Evolutionary conservation across 306 rosid genomes (phyloP).

Genomic region (Glycine tomentella): DNA sequence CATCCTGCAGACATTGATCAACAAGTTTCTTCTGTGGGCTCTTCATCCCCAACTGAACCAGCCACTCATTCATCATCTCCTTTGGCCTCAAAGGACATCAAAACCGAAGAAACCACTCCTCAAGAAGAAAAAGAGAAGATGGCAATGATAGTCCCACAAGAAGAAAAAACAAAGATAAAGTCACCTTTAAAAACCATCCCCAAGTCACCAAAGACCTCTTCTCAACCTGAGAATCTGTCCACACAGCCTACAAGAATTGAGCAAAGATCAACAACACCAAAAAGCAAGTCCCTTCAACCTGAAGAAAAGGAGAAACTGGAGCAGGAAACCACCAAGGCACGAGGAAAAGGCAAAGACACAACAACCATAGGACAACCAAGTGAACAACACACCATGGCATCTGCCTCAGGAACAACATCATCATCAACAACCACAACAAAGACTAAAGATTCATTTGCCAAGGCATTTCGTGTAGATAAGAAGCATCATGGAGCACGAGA

Average conservation of each 20-base stretch:
- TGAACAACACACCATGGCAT: conserved; percentile 31
- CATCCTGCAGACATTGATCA: conserved; percentile 12
- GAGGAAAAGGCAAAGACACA: conserved; percentile 46
- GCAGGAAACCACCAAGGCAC: conserved; percentile 35
- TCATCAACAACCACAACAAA: conserved; percentile 1
- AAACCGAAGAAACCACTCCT: conserved; percentile 24
- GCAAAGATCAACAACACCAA: conserved; percentile 34
- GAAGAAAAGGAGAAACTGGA: conserved; percentile 51
- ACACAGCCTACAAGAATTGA: conserved; percentile 22
- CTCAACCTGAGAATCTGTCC: conserved; percentile 45
- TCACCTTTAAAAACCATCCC: conserved; percentile 41
- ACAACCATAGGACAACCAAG: conserved; percentile 11
- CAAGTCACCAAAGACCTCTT: conserved; percentile 35
- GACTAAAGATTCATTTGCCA: conserved; percentile 33
- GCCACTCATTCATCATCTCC: conserved; percentile 33
- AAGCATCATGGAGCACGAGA: conserved; percentile 31
- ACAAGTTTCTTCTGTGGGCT: background rate
- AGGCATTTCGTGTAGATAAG: conserved; percentile 32
- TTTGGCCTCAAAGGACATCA: conserved; percentile 7
- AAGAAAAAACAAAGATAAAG: conserved; percentile 43
- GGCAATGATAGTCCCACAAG: conserved; percentile 29
- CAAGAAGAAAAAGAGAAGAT: conserved; percentile 39
- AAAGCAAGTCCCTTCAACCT: conserved; percentile 42
- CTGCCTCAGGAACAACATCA: conserved; percentile 37
- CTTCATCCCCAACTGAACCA: background rate